Percentiles rank a stretch among this genome's conserved stretches.
Evolutionary conservation across 768 basidiomycete genomes (phyloP).

Genomic region (Pisolithus orientalis): DNA sequence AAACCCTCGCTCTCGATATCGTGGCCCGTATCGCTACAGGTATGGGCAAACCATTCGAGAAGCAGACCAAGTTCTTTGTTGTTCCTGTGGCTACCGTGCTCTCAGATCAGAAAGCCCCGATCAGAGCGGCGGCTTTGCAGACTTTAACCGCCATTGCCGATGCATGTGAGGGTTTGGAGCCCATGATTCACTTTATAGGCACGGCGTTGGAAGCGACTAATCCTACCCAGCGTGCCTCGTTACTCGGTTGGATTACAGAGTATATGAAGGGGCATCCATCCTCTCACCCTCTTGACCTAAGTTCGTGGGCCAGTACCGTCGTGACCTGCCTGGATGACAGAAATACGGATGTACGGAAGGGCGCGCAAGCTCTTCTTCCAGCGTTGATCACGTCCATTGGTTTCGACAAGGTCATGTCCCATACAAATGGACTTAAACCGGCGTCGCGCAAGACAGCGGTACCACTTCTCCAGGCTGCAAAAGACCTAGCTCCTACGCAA

Average conservation of each 20-base stretch:
- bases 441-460: slow-evolving; percentile 80
- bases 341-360: slow-evolving; percentile 86
- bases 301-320: slow-evolving; percentile 55
- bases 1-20: slow-evolving; percentile 83
- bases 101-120: slow-evolving; percentile 87
- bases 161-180: slow-evolving; percentile 80
- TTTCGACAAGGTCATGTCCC: slow-evolving; percentile 79
- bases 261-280: slow-evolving; percentile 67
- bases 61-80: slow-evolving; percentile 71
- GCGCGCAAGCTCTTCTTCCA: slow-evolving; percentile 77
- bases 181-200: slow-evolving; percentile 71
- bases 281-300: slow-evolving; percentile 56
- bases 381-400: slow-evolving; percentile 68
- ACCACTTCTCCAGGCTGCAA: slow-evolving; percentile 85
- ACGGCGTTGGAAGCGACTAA: slow-evolving; percentile 81
- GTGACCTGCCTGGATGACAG: slow-evolving; percentile 87
- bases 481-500: slow-evolving; percentile 30
- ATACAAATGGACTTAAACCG: slow-evolving; percentile 83
- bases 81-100: slow-evolving; percentile 77
- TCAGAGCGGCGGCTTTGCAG: slow-evolving; percentile 70
- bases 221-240: slow-evolving; percentile 76
- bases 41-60: slow-evolving; percentile 96
- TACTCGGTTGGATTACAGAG: slow-evolving; percentile 75
- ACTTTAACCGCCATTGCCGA: slow-evolving; percentile 78
- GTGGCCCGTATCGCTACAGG: slow-evolving; percentile 85